Evolutionary conservation across 352 stramenopile species (phyloP).

Genomic region (Globisporangium alternatum): DNA sequence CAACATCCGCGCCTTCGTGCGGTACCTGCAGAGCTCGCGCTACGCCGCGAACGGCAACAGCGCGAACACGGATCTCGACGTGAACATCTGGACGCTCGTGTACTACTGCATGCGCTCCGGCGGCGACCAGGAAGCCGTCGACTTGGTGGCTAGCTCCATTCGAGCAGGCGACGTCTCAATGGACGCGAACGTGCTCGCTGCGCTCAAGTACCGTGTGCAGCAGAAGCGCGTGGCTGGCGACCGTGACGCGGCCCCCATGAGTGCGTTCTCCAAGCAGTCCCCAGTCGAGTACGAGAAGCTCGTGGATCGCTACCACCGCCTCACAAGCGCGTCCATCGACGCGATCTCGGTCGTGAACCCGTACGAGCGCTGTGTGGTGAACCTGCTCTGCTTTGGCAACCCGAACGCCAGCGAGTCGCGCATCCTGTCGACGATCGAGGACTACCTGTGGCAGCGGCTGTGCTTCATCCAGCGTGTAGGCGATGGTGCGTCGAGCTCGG

Average conservation of each 20-base stretch:
- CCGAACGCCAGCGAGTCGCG: slow-evolving; percentile 70
- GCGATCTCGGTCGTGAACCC: slow-evolving; percentile 65
- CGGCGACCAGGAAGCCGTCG: slow-evolving; percentile 63
- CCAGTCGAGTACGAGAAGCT: slow-evolving; percentile 59
- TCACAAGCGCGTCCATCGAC: slow-evolving; percentile 71
- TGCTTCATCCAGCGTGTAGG: slow-evolving; percentile 69
- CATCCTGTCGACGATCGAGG: slow-evolving; percentile 79
- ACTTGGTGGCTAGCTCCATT: slow-evolving; percentile 44
- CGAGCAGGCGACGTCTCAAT: slow-evolving; percentile 43
- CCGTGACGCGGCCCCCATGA: slow-evolving; percentile 31
- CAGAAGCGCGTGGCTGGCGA: slow-evolving; percentile 51
- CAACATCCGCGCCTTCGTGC: slow-evolving; percentile 75
- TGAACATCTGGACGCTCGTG: slow-evolving; percentile 68
- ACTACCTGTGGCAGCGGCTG: slow-evolving; percentile 84
- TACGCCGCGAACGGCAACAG: slow-evolving; percentile 41
- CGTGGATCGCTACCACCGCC: slow-evolving; percentile 62
- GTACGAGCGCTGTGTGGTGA: slow-evolving; percentile 81
- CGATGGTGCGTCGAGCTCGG: slow-evolving; percentile 23
- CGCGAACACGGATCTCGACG: slow-evolving; percentile 21
- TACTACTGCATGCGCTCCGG: slow-evolving; percentile 83
- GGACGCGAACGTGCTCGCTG: slow-evolving; percentile 54
- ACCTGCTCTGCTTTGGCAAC: slow-evolving; percentile 76
- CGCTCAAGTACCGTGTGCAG: slow-evolving; percentile 56
- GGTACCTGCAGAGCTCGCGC: slow-evolving; percentile 69
- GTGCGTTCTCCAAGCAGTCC: slow-evolving; percentile 69